Evolutionary conservation across 2,329 filamentous ascomycete genomes (phyloP).

Genomic region (Fusarium penzigii): DNA sequence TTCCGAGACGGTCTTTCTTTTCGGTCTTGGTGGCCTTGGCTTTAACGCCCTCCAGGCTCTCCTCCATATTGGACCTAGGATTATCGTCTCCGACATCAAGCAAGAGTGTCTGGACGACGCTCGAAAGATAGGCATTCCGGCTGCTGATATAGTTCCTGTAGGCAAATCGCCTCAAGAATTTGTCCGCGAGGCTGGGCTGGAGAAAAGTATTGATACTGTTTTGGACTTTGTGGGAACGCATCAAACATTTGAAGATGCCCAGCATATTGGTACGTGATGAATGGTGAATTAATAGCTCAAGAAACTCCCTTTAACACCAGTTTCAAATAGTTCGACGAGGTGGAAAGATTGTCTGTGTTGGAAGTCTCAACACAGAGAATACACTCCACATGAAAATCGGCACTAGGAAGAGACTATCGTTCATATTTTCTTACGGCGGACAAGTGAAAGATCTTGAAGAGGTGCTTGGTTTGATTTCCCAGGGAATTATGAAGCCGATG

Average conservation of each 20-base stretch:
- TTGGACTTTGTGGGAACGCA: slow-evolving; percentile 24
- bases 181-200: background rate
- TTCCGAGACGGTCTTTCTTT: slow-evolving; percentile 14
- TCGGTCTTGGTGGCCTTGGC: slow-evolving; percentile 17
- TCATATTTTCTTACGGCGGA: slow-evolving; percentile 46
- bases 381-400: slow-evolving; percentile 46
- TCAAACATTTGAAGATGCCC: slow-evolving; percentile 26
- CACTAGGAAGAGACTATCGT: slow-evolving; percentile 42
- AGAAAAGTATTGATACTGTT: slow-evolving; percentile 15
- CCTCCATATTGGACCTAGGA: slow-evolving; percentile 11
- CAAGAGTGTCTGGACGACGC: slow-evolving; percentile 20
- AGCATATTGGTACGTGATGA: slow-evolving; percentile 16
- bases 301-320: no score
- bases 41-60: slow-evolving; percentile 23
- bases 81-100: slow-evolving; percentile 20
- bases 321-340: slow-evolving; percentile 15
- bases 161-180: slow-evolving; percentile 15
- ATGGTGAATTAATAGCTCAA: background rate
- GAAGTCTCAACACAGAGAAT: slow-evolving; percentile 41
- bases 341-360: slow-evolving; percentile 41
- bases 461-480: slow-evolving; percentile 24
- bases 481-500: slow-evolving; percentile 9
- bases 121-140: slow-evolving; percentile 5
- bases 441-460: slow-evolving; percentile 40
- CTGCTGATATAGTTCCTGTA: slow-evolving; percentile 13